These are phyloP conservation scores for Citropsis articulata DNA, from an alignment of 345 rosid genomes.

Conservation along the genomic window DNA sequence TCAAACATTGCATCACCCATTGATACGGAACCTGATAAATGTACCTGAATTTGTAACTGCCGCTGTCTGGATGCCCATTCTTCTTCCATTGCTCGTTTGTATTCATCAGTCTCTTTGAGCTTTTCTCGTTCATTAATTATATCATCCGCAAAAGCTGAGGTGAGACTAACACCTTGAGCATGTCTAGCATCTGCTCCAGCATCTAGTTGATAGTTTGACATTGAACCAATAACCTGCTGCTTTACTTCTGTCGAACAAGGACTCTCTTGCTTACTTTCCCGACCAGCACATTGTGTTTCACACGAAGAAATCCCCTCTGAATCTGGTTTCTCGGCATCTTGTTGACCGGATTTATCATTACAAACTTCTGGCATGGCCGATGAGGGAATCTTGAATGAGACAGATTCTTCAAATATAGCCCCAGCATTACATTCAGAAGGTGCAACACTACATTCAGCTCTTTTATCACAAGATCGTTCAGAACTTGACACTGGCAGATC, in stretches of 20 bases:
- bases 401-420: slow-evolving; percentile 20
- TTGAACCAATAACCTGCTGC: slow-evolving; percentile 20
- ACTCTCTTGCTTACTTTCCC: slow-evolving; percentile 18
- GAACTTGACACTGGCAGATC: slow-evolving; percentile 8
- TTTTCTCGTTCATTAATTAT: slow-evolving; percentile 67
- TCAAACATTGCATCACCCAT: background rate
- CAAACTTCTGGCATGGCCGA: slow-evolving; percentile 6
- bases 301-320: slow-evolving; percentile 10
- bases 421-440: slow-evolving; percentile 5
- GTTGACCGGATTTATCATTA: slow-evolving; percentile 7
- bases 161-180: slow-evolving; percentile 21
- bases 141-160: slow-evolving; percentile 25
- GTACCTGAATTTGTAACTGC: slow-evolving; percentile 72
- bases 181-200: slow-evolving; percentile 7
- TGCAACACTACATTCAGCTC: slow-evolving; percentile 15
- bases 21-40: background rate
- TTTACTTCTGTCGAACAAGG: slow-evolving; percentile 15
- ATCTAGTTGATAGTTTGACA: slow-evolving; percentile 15
- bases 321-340: slow-evolving; percentile 1
- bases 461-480: slow-evolving; percentile 12
- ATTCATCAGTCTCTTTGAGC: slow-evolving; percentile 80
- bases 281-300: slow-evolving; percentile 18
- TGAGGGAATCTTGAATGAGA: slow-evolving; percentile 15
- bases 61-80: slow-evolving; percentile 83
- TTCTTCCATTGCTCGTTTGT: slow-evolving; percentile 73